Conservation (phyloP, 106 monocot genomes). For the Allium cepa region DNA sequence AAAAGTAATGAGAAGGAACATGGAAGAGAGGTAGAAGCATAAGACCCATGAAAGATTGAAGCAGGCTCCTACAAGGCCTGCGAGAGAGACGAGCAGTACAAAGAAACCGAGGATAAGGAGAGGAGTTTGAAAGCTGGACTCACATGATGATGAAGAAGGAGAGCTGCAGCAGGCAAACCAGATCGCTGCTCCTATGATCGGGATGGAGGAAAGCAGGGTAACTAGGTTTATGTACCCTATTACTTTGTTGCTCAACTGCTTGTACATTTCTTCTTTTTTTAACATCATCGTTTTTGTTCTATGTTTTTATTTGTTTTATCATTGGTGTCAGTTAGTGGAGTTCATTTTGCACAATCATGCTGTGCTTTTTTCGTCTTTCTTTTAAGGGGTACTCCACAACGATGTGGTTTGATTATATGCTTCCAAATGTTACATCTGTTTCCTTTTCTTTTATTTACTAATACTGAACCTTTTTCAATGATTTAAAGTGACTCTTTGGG, state of each 20-base stretch:
- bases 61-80: conserved; percentile 83
- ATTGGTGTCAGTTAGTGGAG: no score
- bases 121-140: conserved; percentile 66
- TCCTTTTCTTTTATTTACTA: no score
- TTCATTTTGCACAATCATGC: no score
- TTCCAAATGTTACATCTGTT: no score
- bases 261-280: conserved; percentile 16
- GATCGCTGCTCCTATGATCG: conserved; percentile 77
- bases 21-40: conserved; percentile 80
- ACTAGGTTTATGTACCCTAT: conserved; percentile 89
- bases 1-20: conserved; percentile 61
- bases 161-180: conserved; percentile 40
- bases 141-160: conserved; percentile 46
- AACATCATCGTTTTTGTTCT: neutral
- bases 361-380: no score
- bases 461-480: no score
- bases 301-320: no score
- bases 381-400: no score
- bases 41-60: conserved; percentile 70
- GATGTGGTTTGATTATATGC: no score
- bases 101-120: conserved; percentile 80
- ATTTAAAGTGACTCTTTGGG: no score
- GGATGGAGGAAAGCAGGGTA: conserved; percentile 71
- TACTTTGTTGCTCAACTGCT: conserved; percentile 69
- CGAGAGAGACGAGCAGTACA: conserved; percentile 77